Evolutionary conservation across 108 stramenopile genomes (phyloP).

Genomic region (Schizochytrium sp.): DNA sequence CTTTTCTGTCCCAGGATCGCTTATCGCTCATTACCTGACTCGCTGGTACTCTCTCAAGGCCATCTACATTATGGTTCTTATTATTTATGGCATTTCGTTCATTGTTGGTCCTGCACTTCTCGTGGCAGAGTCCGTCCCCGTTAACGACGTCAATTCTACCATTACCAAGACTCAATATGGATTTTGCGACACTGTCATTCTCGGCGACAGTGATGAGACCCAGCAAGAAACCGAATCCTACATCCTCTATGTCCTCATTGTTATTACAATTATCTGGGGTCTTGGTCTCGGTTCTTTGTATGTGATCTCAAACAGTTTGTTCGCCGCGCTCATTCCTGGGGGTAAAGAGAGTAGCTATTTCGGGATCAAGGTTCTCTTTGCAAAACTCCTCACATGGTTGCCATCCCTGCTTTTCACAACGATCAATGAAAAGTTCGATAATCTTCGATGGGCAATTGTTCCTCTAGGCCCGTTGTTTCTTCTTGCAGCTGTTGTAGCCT

Average conservation of each 20-base stretch:
- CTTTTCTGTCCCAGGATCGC: constrained; percentile 55
- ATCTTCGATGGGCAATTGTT: constrained; percentile 3
- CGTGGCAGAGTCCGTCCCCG: neutral
- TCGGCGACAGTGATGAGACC: constrained; percentile 1
- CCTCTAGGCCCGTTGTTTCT: constrained; percentile 30
- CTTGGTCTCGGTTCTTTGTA: constrained; percentile 25
- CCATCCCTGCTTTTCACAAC: constrained; percentile 45
- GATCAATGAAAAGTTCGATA: constrained; percentile 40
- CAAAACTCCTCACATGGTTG: constrained; percentile 40
- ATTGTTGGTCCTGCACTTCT: neutral
- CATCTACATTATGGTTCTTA: constrained; percentile 7
- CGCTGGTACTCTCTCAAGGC: neutral
- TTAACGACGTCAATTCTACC: constrained; percentile 50
- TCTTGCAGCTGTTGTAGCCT: constrained; percentile 33
- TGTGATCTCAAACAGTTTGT: constrained; percentile 11
- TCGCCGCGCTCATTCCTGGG: constrained; percentile 47
- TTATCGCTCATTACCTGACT: neutral
- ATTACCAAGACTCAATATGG: constrained; percentile 21
- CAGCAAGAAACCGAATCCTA: constrained; percentile 3
- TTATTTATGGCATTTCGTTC: constrained; percentile 48
- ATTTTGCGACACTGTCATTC: neutral
- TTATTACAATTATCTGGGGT: constrained; percentile 42
- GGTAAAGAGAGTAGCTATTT: constrained; percentile 29
- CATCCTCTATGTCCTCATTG: neutral
- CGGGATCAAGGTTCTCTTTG: constrained; percentile 40